A percentile compares a stretch with the other conserved stretches of the same genome.
Evolutionary conservation across 2,329 filamentous ascomycete species (phyloP).

Genomic region (Cadophora malorum): DNA sequence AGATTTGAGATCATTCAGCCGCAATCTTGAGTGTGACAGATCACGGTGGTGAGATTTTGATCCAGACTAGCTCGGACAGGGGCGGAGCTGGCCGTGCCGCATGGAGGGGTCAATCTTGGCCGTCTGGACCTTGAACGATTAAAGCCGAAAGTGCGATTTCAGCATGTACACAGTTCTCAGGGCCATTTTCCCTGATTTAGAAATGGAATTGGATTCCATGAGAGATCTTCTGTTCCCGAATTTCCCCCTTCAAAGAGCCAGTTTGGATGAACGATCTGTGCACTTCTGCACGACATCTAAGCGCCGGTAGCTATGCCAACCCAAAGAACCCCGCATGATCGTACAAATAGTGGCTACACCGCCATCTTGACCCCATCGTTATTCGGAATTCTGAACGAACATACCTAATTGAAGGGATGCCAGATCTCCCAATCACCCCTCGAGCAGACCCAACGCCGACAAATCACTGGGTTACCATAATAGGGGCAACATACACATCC

Average conservation of each 20-base stretch:
- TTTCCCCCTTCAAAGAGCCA: no score
- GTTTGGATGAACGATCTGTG: no score
- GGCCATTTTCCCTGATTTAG: no score
- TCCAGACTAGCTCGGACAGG: background rate
- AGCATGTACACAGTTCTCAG: no score
- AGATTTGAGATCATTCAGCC: slow-evolving; percentile 6
- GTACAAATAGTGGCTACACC: slow-evolving; percentile 9
- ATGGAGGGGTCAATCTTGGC: slow-evolving; percentile 10
- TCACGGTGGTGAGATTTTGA: slow-evolving; percentile 5
- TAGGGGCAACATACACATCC: slow-evolving; percentile 19
- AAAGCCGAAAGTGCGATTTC: no score
- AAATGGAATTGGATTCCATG: no score
- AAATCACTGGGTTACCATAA: slow-evolving; percentile 15
- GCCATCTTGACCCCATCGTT: slow-evolving; percentile 11
- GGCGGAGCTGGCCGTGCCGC: slow-evolving; percentile 17
- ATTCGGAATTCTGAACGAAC: background rate
- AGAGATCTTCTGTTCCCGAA: no score
- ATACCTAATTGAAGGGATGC: slow-evolving; percentile 9
- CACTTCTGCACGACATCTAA: background rate
- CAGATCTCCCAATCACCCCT: slow-evolving; percentile 23
- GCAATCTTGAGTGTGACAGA: background rate
- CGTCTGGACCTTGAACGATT: no score
- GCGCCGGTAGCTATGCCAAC: slow-evolving; percentile 20
- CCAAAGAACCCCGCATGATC: slow-evolving; percentile 5
- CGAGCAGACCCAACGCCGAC: slow-evolving; percentile 26